Evolutionary conservation across 495 filamentous ascomycete genomes (phyloP), one percentile per base, ranked within the genome.

Genomic region (Neurospora sp.): DNA sequence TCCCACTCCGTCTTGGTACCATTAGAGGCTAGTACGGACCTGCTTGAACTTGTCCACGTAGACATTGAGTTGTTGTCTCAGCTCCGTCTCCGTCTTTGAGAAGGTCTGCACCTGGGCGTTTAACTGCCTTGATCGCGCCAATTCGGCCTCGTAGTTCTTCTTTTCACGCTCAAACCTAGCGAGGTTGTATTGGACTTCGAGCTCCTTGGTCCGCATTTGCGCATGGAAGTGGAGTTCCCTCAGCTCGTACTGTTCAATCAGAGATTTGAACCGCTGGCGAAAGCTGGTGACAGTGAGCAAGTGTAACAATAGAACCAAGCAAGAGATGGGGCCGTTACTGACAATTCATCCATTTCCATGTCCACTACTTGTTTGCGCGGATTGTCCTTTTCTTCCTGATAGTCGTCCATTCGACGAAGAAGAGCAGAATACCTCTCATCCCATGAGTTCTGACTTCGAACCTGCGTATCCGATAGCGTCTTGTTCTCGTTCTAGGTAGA

Each of bases 11-110:
- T 69, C 37, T 40, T 31, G 40, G 45, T n/a, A 59, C 59, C 22
- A 71, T 31, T 3, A 65, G 35, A 16, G 69, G 76, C 72, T 75
- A 75, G 73, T 72, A 74, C 90, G 81, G 89, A 98, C 96, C 92
- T 99, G 96, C 84, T 98, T 98, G 84, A 98, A 99, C 82, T 99
- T 99, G 81, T 99, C 96, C 9, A 98, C 96, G 75, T 99, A 99
- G 75, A 98, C 96, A 81, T 97, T 98, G 75, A 99, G 89, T 79
- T 99, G 96, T 77, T 92, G 96, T 69, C 96, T 86, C 70, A 99
- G 86, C 77, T 99, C 96, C 38, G 91, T 90, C 82, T 99, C 96
- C 7, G 96, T 98, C 81, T 98, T 94, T 14, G 94, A 94, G 80
- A 98, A 98, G 0, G 96, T 97, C 48, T 93, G 92, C 38, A 98